Evolutionary conservation across 768 basidiomycete species (phyloP).

Genomic region (Rhizopogon vinicolor): DNA sequence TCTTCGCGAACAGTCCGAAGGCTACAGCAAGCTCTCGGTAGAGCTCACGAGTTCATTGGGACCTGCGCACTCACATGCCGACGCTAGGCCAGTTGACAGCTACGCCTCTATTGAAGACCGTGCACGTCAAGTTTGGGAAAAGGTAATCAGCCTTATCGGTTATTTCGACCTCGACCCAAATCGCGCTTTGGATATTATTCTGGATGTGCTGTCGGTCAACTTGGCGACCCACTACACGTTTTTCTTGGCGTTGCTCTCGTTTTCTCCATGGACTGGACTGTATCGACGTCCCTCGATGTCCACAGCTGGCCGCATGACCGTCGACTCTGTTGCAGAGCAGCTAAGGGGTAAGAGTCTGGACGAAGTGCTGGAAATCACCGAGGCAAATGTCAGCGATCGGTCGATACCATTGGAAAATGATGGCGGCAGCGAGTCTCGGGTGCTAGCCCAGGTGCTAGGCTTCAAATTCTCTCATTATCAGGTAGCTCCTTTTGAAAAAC

Average conservation of each 20-base stretch:
- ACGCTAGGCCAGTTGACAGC: constrained; percentile 63
- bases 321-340: constrained; percentile 32
- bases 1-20: constrained; percentile 94
- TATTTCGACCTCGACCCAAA: constrained; percentile 98
- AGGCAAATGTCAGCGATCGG: constrained; percentile 19
- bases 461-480: constrained; percentile 95
- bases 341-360: constrained; percentile 63
- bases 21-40: constrained; percentile 88
- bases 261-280: constrained; percentile 83
- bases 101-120: constrained; percentile 55
- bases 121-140: constrained; percentile 71
- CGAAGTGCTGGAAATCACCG: constrained; percentile 57
- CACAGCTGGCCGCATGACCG: constrained; percentile 30
- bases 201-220: constrained; percentile 86
- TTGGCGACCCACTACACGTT: constrained; percentile 81
- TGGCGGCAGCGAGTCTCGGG: constrained; percentile 42
- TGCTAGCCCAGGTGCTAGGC: constrained; percentile 90
- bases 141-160: constrained; percentile 83
- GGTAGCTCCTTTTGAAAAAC: constrained; percentile 37
- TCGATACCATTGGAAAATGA: constrained; percentile 3
- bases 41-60: constrained; percentile 79
- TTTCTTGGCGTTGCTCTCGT: constrained; percentile 81
- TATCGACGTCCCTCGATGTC: constrained; percentile 26
- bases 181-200: constrained; percentile 86
- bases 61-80: constrained; percentile 62